Evolutionary conservation across 73 alveolate genomes (phyloP), one percentile per base, ranked within the genome.

Genomic region (Paramecium pentaurelia): DNA sequence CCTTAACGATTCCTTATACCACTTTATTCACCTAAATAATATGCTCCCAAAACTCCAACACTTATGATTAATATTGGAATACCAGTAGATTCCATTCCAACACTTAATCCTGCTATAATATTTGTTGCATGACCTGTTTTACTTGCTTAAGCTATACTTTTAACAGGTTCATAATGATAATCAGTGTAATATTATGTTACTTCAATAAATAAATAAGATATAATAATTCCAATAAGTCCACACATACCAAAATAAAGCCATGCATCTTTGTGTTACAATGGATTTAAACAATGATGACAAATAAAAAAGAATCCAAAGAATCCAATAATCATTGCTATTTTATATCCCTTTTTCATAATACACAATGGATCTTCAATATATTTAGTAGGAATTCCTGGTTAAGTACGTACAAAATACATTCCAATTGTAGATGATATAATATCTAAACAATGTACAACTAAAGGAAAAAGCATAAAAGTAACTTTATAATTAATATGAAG

Each of bases 51-150:
- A 27, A 97, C 86, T 12, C 97, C 98, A 32, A 95, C 94, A 30
- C 97, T 86, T 44, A 97, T 97, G 83, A 95, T 93, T 8, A 92
- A 86, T 16, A 96, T 95, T 9, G 99, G 99, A 12, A 96, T 93
- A 0, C 98, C 99, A 37, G 99, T 96, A 18, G 97, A 92, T 37
- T 87, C 95, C 95, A 94, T 91, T n/a, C 97, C 97, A 18, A 89
- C 93, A 16, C 98, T 91, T 60, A 97, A 94, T 37, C 99, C 99
- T 0, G 97, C 95, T 32, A 97, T 97, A 25, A 97, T 96, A 60
- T 97, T 97, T 30, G 99, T 97, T 16, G 98, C 99, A 77, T 97
- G 99, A 38, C 99, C 99, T 71, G 98, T 96, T 77, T 89, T 77
- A 38, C 96, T 83, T 2, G 98, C 95, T 77, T 92, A 22, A 1